These are phyloP conservation scores for Sclerotinia spermophila DNA, from an alignment of 2,329 filamentous ascomycete species.

Conservation along the genomic window DNA sequence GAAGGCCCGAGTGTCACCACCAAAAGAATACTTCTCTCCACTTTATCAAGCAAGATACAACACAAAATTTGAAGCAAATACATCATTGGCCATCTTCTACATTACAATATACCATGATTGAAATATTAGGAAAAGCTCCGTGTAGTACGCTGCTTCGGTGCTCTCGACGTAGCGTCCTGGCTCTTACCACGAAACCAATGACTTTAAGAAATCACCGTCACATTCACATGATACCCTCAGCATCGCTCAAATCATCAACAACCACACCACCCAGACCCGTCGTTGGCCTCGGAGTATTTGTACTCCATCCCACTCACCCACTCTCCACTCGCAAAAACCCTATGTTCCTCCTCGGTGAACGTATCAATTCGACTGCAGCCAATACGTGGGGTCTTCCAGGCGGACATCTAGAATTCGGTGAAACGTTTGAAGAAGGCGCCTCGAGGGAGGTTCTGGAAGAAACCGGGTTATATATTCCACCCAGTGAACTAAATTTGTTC, in stretches of 20 bases:
- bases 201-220: background rate
- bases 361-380: conserved; percentile 24
- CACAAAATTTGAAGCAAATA: background rate
- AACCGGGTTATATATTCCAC: conserved; percentile 56
- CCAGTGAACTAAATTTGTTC: conserved; percentile 47
- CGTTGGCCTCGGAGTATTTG: conserved; percentile 27
- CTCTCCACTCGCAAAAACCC: conserved; percentile 22
- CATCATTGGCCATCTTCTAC: background rate
- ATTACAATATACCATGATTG: background rate
- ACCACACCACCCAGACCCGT: conserved; percentile 1
- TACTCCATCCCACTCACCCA: conserved; percentile 19
- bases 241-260: background rate
- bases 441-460: conserved; percentile 67
- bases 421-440: conserved; percentile 60
- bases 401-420: conserved; percentile 69
- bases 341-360: conserved; percentile 25
- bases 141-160: background rate
- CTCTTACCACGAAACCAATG: background rate
- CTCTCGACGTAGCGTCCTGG: background rate
- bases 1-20: background rate
- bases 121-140: background rate
- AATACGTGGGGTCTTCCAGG: conserved; percentile 67
- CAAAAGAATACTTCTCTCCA: background rate
- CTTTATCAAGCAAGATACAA: background rate
- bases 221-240: background rate